A percentile compares a stretch with the other conserved stretches of the same genome.
Evolutionary conservation across 495 filamentous ascomycete species (phyloP).

Genomic region (Chaetomidium leptoderma): DNA sequence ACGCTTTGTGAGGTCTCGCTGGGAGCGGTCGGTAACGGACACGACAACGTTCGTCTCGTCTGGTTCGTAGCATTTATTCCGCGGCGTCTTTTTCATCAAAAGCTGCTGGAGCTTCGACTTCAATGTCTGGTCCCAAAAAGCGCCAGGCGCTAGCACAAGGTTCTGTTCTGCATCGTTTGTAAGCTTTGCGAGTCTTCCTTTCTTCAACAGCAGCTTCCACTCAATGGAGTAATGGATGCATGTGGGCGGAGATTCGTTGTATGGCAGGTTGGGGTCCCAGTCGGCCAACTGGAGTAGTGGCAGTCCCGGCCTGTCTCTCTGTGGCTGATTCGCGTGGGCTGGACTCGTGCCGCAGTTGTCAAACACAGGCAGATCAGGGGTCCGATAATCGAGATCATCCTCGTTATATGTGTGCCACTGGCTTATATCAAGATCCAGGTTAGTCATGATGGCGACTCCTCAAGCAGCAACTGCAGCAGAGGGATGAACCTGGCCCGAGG

Average conservation of each 20-base stretch:
- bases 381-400: slow-evolving; percentile 20
- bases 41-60: slow-evolving; percentile 27
- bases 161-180: slow-evolving; percentile 31
- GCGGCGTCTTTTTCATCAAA: slow-evolving; percentile 16
- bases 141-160: slow-evolving; percentile 22
- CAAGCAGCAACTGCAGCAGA: background rate
- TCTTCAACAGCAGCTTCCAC: slow-evolving; percentile 31
- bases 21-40: slow-evolving; percentile 19
- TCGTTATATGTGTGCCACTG: slow-evolving; percentile 18
- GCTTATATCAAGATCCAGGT: slow-evolving; percentile 9
- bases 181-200: slow-evolving; percentile 20
- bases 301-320: slow-evolving; percentile 14
- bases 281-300: slow-evolving; percentile 21
- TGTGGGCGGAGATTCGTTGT: slow-evolving; percentile 23
- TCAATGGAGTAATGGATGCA: slow-evolving; percentile 31
- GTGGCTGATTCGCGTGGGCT: slow-evolving; percentile 8
- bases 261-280: slow-evolving; percentile 22
- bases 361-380: background rate
- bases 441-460: slow-evolving; percentile 1
- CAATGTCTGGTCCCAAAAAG: slow-evolving; percentile 16
- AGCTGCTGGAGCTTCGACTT: slow-evolving; percentile 22
- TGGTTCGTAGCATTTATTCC: slow-evolving; percentile 19
- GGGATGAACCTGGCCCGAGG: slow-evolving; percentile 1
- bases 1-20: slow-evolving; percentile 21
- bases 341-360: background rate